Evolutionary conservation across 2,329 filamentous ascomycete genomes (phyloP), one percentile per base, ranked within the genome.

Genomic region (Cladosporium sp.): DNA sequence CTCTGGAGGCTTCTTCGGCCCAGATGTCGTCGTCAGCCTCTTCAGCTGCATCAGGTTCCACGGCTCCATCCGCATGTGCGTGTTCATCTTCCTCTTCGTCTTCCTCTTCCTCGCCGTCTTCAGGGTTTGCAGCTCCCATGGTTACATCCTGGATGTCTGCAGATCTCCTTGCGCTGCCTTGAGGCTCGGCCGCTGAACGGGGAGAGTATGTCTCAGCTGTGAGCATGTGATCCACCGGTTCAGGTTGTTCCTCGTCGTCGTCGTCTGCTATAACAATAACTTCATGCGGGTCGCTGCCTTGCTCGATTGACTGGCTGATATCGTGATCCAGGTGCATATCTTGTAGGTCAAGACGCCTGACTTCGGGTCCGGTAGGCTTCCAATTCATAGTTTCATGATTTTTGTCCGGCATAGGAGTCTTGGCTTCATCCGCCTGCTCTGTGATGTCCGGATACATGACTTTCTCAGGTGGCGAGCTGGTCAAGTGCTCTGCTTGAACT

Each of bases 1-100:
- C 71, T 10, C 80, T 76, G 51, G 80, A 82, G 18, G 80, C 81
- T 68, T 83, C 81, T 65, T 82, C 81, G 71, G 81, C 76, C 82
- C 82, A 83, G 26, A 84, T 77, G 64, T 83, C 81, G 21, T 73
- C 75, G 3, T 63, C 61, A 15, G 28, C 65, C 5, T 64, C 41
- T 18, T 59, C 63, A 2, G n/a, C 18, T 26, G 21, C 32, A 21
- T 18, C 26, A 36, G 66, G 68, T 14, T 67, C 64, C 14, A 24
- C 15, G 14, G 55, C 34, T 34, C 28, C 55, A 34, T 36, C 12
- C 34, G 24, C 54, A 34, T 21, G 21, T 21, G 28, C 52, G 10
- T 47, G 7, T 11, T 47, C 8, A 21, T 34, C 30, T 55, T 21
- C 28, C 7, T 34, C 18, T 8, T 24, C 28, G 3, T 55, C 52